Conservation (phyloP, 805 yeast species). For the Kazachstania taianensis region DNA sequence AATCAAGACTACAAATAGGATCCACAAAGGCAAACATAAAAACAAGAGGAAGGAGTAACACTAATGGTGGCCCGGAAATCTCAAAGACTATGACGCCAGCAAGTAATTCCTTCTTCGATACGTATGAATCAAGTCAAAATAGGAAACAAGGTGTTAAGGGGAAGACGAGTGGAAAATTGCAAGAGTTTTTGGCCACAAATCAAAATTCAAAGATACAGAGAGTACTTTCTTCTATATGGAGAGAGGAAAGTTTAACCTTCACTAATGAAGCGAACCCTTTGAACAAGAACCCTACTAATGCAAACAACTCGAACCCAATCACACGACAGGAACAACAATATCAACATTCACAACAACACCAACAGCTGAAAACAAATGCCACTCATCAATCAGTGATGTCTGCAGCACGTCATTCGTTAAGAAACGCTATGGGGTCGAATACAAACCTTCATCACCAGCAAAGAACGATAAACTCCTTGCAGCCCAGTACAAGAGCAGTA, state of each 20-base stretch:
- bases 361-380: background rate
- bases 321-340: too few species aligned
- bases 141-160: background rate
- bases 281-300: slow-evolving; percentile 8
- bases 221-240: slow-evolving; percentile 23
- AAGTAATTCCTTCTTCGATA: background rate
- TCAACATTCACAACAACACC: too few species aligned
- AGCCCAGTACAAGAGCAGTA: slow-evolving; percentile 35
- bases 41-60: slow-evolving; percentile 1
- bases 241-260: slow-evolving; percentile 20
- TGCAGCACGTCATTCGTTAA: slow-evolving; percentile 11
- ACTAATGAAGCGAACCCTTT: slow-evolving; percentile 20
- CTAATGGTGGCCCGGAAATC: slow-evolving; percentile 1
- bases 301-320: background rate
- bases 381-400: slow-evolving; percentile 5
- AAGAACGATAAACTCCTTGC: slow-evolving; percentile 22
- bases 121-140: slow-evolving; percentile 2
- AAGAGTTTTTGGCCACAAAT: slow-evolving; percentile 13
- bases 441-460: slow-evolving; percentile 20
- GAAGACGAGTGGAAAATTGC: slow-evolving; percentile 6
- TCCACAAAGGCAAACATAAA: slow-evolving; percentile 3
- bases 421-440: slow-evolving; percentile 9
- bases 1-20: background rate
- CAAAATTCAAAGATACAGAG: slow-evolving; percentile 20
- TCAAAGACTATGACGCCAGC: background rate